These are phyloP conservation scores for Hypoxylon cercidicola DNA, from an alignment of 495 filamentous ascomycete species.

Conservation along the genomic window DNA sequence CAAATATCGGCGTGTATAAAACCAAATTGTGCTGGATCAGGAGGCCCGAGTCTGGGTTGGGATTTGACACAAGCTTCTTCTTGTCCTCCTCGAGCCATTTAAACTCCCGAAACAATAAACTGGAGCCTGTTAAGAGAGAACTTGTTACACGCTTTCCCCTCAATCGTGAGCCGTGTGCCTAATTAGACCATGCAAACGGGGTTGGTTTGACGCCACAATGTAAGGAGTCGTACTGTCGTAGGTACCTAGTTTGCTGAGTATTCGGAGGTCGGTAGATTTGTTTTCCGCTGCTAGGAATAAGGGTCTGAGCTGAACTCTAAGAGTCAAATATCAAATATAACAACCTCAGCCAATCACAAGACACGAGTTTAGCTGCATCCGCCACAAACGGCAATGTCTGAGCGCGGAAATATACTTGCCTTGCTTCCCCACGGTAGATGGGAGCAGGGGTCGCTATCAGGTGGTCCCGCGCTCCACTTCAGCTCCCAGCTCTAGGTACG, in stretches of 20 bases:
- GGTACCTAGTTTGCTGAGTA: too few relatives aligned
- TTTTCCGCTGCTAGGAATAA: too few relatives aligned
- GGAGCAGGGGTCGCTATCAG: neutral
- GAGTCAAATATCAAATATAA: neutral
- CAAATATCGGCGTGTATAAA: neutral
- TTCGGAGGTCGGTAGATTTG: too few relatives aligned
- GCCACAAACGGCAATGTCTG: constrained; percentile 44
- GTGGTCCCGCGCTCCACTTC: constrained; percentile 9
- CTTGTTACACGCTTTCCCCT: too few relatives aligned
- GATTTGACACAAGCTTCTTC: neutral
- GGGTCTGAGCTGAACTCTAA: too few relatives aligned
- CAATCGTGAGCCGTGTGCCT: too few relatives aligned
- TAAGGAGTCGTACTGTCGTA: too few relatives aligned
- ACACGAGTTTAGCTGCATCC: neutral
- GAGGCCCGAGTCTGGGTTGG: constrained; percentile 15
- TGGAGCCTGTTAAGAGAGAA: too few relatives aligned
- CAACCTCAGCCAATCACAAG: constrained; percentile 32
- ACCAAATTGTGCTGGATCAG: constrained; percentile 25
- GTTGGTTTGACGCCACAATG: too few relatives aligned
- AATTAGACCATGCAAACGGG: too few relatives aligned
- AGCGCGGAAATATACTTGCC: too few relatives aligned
- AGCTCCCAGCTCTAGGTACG: neutral
- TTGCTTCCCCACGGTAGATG: constrained; percentile 10
- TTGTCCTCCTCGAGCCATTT: constrained; percentile 5
- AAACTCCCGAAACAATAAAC: constrained; percentile 17